These are phyloP conservation scores for Thielaviopsis euricoi DNA, from an alignment of 2,329 filamentous ascomycete species.

Conservation along the genomic window DNA sequence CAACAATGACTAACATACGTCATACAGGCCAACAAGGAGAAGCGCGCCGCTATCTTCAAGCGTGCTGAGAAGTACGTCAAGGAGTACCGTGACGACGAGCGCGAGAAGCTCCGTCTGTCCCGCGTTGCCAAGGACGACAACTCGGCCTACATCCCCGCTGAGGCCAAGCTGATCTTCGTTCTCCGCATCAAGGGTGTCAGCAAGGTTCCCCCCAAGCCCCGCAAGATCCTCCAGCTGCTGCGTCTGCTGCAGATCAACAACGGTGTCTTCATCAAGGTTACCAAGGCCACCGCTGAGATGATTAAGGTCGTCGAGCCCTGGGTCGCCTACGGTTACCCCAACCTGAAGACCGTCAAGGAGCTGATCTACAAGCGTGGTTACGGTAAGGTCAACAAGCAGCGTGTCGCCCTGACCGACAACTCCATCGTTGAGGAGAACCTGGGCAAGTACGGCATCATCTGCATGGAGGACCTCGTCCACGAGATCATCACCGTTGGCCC, in stretches of 20 bases:
- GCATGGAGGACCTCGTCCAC: conserved; percentile 97
- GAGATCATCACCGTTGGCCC: conserved; percentile 97
- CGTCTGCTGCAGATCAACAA: conserved; percentile 99
- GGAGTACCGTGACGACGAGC: conserved; percentile 97
- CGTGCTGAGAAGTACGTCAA: conserved; percentile 99
- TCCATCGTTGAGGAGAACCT: conserved; percentile 91
- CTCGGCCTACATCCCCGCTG: conserved; percentile 83
- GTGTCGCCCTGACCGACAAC: conserved; percentile 92
- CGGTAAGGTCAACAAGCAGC: conserved; percentile 98
- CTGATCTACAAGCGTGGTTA: conserved; percentile 99
- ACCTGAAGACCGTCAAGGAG: conserved; percentile 97
- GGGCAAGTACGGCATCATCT: conserved; percentile 97
- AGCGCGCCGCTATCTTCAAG: conserved; percentile 98
- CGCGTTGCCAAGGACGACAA: conserved; percentile 84
- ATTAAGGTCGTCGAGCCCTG: conserved; percentile 97
- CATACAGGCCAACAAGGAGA: conserved; percentile 86
- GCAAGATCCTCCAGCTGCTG: conserved; percentile 98
- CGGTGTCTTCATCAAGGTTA: conserved; percentile 92
- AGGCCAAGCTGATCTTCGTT: conserved; percentile 94
- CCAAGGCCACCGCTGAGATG: conserved; percentile 97
- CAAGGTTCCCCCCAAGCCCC: conserved; percentile 99
- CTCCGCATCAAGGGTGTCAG: conserved; percentile 99
- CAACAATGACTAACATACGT: conserved; percentile 8
- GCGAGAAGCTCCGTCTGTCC: conserved; percentile 88
- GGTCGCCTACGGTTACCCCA: conserved; percentile 98